Percentiles rank a stretch among this genome's conserved stretches.
phyloP scores from a whole-genome alignment of 2,329 filamentous ascomycete species.

The Aspergillus nomiae region DNA sequence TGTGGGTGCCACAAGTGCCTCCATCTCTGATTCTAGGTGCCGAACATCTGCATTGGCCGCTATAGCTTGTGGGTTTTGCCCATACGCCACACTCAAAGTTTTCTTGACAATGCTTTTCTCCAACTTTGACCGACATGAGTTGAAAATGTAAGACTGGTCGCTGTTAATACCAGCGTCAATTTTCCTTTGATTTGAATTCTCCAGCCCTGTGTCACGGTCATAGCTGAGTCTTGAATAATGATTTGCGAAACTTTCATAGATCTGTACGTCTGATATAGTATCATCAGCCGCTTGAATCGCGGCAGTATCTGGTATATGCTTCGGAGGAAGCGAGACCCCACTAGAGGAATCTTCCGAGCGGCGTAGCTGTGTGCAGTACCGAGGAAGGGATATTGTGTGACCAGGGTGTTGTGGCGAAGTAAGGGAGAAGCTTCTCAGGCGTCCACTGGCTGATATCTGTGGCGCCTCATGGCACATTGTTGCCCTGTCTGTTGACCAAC shows the following conservation, averaged over 20 bases:
- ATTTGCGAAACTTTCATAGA: background rate
- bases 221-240: background rate
- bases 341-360: slow-evolving; percentile 8
- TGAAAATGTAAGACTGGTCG: background rate
- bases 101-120: background rate
- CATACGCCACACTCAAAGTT: background rate
- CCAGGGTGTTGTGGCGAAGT: slow-evolving; percentile 1
- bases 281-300: background rate
- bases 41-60: background rate
- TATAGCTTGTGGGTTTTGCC: background rate
- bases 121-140: background rate
- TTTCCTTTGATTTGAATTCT: background rate
- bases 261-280: background rate
- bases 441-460: slow-evolving; percentile 5
- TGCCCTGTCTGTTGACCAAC: slow-evolving; percentile 13
- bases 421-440: slow-evolving; percentile 17
- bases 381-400: slow-evolving; percentile 8
- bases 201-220: background rate
- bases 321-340: background rate
- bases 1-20: background rate
- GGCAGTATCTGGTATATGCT: background rate
- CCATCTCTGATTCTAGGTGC: background rate
- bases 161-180: background rate
- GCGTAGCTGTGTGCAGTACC: slow-evolving; percentile 18
- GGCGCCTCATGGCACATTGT: slow-evolving; percentile 18